Conservation (phyloP, 2,329 filamentous ascomycete species). For the Aspergillus bombycis region DNA sequence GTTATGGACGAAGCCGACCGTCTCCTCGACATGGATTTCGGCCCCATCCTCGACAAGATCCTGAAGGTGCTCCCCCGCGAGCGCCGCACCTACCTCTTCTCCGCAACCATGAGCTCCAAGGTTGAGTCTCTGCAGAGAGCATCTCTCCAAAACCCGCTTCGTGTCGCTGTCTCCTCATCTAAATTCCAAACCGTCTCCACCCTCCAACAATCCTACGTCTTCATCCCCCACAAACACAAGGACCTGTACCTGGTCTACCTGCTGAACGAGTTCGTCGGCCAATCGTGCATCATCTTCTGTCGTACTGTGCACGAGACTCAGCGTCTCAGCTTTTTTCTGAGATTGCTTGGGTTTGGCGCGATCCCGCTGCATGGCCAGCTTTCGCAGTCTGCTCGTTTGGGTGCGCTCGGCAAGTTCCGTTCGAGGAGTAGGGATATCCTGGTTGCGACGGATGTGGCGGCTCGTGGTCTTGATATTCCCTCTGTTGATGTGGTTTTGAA, state of each 20-base stretch:
- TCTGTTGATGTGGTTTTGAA: constrained; percentile 88
- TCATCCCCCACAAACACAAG: constrained; percentile 84
- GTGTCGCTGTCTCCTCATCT: constrained; percentile 73
- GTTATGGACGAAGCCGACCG: constrained; percentile 96
- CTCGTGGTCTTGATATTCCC: constrained; percentile 88
- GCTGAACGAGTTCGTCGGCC: constrained; percentile 82
- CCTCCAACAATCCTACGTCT: constrained; percentile 81
- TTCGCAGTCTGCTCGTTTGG: constrained; percentile 82
- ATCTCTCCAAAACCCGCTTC: constrained; percentile 79
- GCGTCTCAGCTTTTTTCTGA: constrained; percentile 78
- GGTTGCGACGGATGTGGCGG: constrained; percentile 88
- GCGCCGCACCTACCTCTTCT: constrained; percentile 83
- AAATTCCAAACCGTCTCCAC: constrained; percentile 93
- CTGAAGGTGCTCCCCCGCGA: constrained; percentile 80
- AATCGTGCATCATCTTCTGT: constrained; percentile 87
- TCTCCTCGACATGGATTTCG: constrained; percentile 91
- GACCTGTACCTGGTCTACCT: constrained; percentile 88
- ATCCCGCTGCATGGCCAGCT: constrained; percentile 93
- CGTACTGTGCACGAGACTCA: constrained; percentile 91
- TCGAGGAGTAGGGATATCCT: constrained; percentile 80
- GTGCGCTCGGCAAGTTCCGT: constrained; percentile 88
- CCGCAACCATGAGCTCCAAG: constrained; percentile 90
- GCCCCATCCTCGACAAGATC: constrained; percentile 88
- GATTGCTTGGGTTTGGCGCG: constrained; percentile 82
- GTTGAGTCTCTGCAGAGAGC: constrained; percentile 91